Percentiles rank a stretch among this genome's conserved stretches.
These are phyloP conservation scores for Naganishia albida DNA, from an alignment of 1,284 basidiomycete genomes.

Conservation along the genomic window DNA sequence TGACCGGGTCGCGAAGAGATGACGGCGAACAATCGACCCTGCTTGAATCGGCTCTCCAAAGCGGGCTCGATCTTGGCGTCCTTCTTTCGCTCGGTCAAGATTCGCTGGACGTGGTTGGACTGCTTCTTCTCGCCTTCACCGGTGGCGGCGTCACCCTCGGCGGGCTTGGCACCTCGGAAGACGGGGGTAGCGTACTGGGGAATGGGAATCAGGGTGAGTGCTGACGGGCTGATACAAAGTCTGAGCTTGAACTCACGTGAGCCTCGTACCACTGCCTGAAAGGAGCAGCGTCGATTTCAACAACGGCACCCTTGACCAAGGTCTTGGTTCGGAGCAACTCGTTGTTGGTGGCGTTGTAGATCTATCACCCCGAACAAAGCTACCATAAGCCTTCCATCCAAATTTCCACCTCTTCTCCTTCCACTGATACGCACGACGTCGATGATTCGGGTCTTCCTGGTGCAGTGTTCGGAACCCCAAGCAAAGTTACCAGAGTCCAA, in stretches of 20 bases:
- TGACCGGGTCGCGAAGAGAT: constrained; percentile 93
- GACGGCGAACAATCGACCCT: constrained; percentile 65
- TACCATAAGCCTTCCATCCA: constrained; percentile 19
- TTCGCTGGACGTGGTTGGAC: constrained; percentile 84
- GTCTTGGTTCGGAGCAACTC: constrained; percentile 98
- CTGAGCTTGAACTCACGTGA: constrained; percentile 66
- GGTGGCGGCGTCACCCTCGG: constrained; percentile 53
- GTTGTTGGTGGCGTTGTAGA: constrained; percentile 98
- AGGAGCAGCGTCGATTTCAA: constrained; percentile 92
- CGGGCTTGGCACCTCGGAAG: constrained; percentile 71
- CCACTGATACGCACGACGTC: constrained; percentile 71
- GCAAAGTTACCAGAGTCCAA: constrained; percentile 94
- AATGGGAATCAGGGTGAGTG: constrained; percentile 10
- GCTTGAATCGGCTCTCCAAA: constrained; percentile 63
- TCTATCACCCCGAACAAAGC: constrained; percentile 56
- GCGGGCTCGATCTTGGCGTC: constrained; percentile 86
- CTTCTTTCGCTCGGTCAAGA: constrained; percentile 84
- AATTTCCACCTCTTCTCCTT: not conserved
- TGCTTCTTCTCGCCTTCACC: constrained; percentile 70
- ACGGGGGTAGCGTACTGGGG: constrained; percentile 84
- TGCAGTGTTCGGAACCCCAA: constrained; percentile 89
- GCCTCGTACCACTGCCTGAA: constrained; percentile 99
- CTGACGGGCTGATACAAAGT: constrained; percentile 14
- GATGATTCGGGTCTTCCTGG: constrained; percentile 91
- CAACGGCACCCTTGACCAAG: constrained; percentile 89